Percentiles rank a stretch among this genome's conserved stretches.
Evolutionary conservation across 164 flowering plant species (phyloP).

Genomic region (Tetracentron sinense): DNA sequence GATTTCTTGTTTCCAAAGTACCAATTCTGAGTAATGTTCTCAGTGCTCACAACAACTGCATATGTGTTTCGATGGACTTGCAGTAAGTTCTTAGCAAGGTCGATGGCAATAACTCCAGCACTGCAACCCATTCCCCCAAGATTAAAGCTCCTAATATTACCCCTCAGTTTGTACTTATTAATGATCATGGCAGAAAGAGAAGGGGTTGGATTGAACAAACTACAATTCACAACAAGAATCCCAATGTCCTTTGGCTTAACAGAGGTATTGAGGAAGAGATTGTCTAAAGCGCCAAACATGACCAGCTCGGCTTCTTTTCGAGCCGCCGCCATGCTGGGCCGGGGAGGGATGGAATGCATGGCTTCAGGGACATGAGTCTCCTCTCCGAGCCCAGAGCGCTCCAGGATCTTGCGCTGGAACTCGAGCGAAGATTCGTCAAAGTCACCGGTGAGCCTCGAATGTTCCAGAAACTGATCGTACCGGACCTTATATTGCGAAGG

Average conservation of each 20-base stretch:
- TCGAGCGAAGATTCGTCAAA: conserved; percentile 48
- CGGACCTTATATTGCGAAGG: conserved; percentile 29
- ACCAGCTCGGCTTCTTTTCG: conserved; percentile 60
- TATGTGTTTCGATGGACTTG: conserved; percentile 66
- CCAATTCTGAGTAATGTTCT: conserved; percentile 82
- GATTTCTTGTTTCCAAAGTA: conserved; percentile 77
- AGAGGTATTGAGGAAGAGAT: conserved; percentile 39
- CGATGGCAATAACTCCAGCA: conserved; percentile 74
- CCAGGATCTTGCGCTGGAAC: conserved; percentile 56
- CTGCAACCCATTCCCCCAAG: conserved; percentile 89
- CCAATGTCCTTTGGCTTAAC: conserved; percentile 72
- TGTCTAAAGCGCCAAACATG: conserved; percentile 75
- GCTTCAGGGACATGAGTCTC: conserved; percentile 51
- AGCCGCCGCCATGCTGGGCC: conserved; percentile 45
- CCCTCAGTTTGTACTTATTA: conserved; percentile 65
- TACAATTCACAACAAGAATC: conserved; percentile 72
- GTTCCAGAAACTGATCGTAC: conserved; percentile 33
- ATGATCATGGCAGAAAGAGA: conserved; percentile 78
- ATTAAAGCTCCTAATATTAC: conserved; percentile 57
- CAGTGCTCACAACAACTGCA: conserved; percentile 80
- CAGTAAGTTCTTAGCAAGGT: conserved; percentile 66
- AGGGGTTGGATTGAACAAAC: conserved; percentile 77
- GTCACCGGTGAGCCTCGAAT: conserved; percentile 36
- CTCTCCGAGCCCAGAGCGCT: conserved; percentile 55
- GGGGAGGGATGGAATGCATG: conserved; percentile 40